Base-by-base conservation (phyloP, 208 protist genomes). In the Zelonia costaricensis region DNA sequence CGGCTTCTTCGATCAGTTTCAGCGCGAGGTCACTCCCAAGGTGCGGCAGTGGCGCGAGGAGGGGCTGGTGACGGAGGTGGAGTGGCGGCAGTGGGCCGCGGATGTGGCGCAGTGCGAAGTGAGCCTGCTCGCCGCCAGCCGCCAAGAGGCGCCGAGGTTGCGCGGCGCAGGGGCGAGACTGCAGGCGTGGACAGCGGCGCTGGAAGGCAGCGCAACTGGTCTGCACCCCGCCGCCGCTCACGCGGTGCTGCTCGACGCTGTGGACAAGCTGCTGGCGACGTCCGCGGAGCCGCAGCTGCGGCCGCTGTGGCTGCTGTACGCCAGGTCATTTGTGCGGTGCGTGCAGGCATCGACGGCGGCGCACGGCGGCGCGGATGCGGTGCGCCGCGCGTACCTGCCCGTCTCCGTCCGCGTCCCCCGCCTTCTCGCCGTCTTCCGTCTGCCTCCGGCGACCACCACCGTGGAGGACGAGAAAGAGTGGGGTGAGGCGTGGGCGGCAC, bases 371-470 rank as follows among this genome's bases (percentile, higher is more conserved):
- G 10, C 25, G 10, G 35, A 36, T 3, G 13, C 10, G 12, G 35
- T 20, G 38, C 12, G 35, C 27, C 31, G 16, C 4, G 27, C 31
- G 4, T 35, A 56, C 23, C 51, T 56, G n/a, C 23, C 52, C 22
- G 52, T 56, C 0, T 40, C 49, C 16, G 55, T 47, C 25, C 57
- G 53, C 13, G 52, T 69, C 23, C 62, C 62, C 3, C 51, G 36
- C 5, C 53, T 69, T 18, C 33, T 69, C 13, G 46, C 46, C 27
- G 52, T 69, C 6, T 54, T 69, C 30, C 27, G 22, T 16, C 44
- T 48, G 16, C 30, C 22, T 1, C 22, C 40, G n/a, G 13, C 16
- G 39, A 25, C 23, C 13, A 20, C 18, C 16, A 13, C 49, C 22
- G 36, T 42, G 30, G 28, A 28, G 16, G 38, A 39, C 8, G 39